These are phyloP conservation scores for Corylus americana DNA, from an alignment of 306 rosid species.

Conservation along the genomic window DNA sequence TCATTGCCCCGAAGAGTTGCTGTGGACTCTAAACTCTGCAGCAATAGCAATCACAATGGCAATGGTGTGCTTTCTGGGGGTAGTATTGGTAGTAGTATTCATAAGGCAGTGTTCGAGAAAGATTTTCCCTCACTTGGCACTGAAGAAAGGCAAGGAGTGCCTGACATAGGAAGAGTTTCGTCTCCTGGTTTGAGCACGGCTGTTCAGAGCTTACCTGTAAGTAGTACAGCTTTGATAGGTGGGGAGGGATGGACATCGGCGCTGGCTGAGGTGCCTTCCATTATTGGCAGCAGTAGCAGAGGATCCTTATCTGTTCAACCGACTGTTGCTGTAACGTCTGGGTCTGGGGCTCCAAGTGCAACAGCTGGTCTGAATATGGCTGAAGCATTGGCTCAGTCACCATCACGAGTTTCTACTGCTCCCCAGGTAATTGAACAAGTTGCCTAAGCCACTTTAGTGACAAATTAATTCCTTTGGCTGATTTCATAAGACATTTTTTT, in stretches of 20 bases:
- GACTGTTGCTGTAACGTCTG: constrained; percentile 49
- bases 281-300: constrained; percentile 61
- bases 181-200: constrained; percentile 83
- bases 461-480: constrained; percentile 17
- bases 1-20: constrained; percentile 44
- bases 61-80: constrained; percentile 64
- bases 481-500: constrained; percentile 18
- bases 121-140: constrained; percentile 95
- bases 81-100: constrained; percentile 54
- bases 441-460: constrained; percentile 9
- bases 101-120: constrained; percentile 83
- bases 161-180: constrained; percentile 78
- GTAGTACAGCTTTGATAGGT: constrained; percentile 80
- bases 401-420: constrained; percentile 65
- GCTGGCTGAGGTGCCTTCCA: constrained; percentile 76
- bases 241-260: constrained; percentile 99
- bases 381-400: constrained; percentile 89
- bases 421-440: constrained; percentile 69
- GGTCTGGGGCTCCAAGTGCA: constrained; percentile 46
- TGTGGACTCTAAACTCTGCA: constrained; percentile 53
- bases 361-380: constrained; percentile 93
- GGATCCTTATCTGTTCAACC: constrained; percentile 65
- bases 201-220: constrained; percentile 76
- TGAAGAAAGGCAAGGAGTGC: constrained; percentile 72
- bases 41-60: constrained; percentile 50